Percentiles rank a stretch among this genome's conserved stretches.
Evolutionary conservation across 352 stramenopile genomes (phyloP).

Genomic region (Phytopythium cucurbitacearum): DNA sequence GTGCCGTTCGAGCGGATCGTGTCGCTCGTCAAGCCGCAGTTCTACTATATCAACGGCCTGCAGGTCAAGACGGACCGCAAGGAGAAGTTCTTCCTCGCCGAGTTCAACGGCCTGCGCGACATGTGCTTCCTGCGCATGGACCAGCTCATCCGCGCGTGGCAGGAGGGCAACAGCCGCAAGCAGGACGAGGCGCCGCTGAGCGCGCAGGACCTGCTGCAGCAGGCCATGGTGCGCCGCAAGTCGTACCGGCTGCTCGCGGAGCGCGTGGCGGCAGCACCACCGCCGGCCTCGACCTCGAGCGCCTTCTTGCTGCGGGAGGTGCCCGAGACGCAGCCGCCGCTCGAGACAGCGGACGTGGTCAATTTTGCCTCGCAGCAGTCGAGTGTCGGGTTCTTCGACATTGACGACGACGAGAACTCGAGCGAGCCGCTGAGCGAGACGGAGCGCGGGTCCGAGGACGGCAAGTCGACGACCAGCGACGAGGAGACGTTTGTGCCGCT

Average conservation of each 20-base stretch:
- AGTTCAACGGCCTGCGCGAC: slow-evolving; percentile 74
- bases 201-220: slow-evolving; percentile 39
- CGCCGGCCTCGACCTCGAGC: slow-evolving; percentile 1
- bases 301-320: not conserved
- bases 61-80: slow-evolving; percentile 66
- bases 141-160: slow-evolving; percentile 64
- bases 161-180: slow-evolving; percentile 34
- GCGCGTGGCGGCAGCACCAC: slow-evolving; percentile 7
- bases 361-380: slow-evolving; percentile 18
- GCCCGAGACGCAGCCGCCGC: not conserved
- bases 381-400: slow-evolving; percentile 43
- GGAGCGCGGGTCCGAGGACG: slow-evolving; percentile 29
- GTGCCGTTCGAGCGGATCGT: slow-evolving; percentile 55
- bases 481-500: slow-evolving; percentile 61
- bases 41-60: slow-evolving; percentile 83
- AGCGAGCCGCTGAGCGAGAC: slow-evolving; percentile 20
- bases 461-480: slow-evolving; percentile 40
- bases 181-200: slow-evolving; percentile 19
- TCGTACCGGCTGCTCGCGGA: slow-evolving; percentile 43
- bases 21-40: slow-evolving; percentile 73
- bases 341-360: slow-evolving; percentile 4
- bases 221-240: slow-evolving; percentile 48
- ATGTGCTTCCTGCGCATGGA: slow-evolving; percentile 67
- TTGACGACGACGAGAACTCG: slow-evolving; percentile 26
- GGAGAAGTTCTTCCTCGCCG: slow-evolving; percentile 70